Evolutionary conservation across 371 early-diverging fungal genomes (phyloP).

Genomic region (Lichtheimia hyalospora): DNA sequence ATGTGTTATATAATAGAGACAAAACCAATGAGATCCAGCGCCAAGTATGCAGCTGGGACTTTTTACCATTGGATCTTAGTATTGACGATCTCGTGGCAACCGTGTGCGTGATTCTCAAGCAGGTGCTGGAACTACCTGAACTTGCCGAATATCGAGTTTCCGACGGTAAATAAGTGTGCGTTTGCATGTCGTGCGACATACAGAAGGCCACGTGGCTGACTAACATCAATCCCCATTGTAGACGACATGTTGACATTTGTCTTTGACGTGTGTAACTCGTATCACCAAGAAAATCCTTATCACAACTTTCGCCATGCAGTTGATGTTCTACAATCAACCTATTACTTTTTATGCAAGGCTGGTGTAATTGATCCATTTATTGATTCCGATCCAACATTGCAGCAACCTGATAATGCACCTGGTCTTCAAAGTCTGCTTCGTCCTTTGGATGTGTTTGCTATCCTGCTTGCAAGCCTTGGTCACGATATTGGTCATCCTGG

Average conservation of each 20-base stretch:
- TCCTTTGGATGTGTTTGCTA: slow-evolving; percentile 70
- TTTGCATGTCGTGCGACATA: neutral
- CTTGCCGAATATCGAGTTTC: slow-evolving; percentile 55
- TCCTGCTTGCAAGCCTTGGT: slow-evolving; percentile 76
- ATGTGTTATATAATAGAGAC: slow-evolving; percentile 24
- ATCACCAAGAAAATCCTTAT: slow-evolving; percentile 78
- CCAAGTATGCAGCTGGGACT: slow-evolving; percentile 62
- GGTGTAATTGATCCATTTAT: slow-evolving; percentile 43
- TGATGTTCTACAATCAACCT: slow-evolving; percentile 83
- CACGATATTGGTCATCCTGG: slow-evolving; percentile 91
- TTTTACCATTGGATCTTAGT: slow-evolving; percentile 55
- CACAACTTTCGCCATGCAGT: slow-evolving; percentile 88
- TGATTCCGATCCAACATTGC: slow-evolving; percentile 2
- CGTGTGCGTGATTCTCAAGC: slow-evolving; percentile 58
- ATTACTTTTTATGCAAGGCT: slow-evolving; percentile 70
- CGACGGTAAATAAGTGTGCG: slow-evolving; percentile 36
- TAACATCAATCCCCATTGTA: slow-evolving; percentile 17
- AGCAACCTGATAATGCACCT: slow-evolving; percentile 4
- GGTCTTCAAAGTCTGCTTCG: slow-evolving; percentile 51
- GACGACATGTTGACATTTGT: slow-evolving; percentile 64
- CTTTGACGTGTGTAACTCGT: slow-evolving; percentile 67
- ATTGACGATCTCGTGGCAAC: slow-evolving; percentile 60
- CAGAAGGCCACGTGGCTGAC: neutral
- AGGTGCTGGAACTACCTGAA: slow-evolving; percentile 60
- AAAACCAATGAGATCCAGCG: slow-evolving; percentile 30